Conservation (phyloP, 176 grass and related monocot species). For the Thalia dealbata region DNA sequence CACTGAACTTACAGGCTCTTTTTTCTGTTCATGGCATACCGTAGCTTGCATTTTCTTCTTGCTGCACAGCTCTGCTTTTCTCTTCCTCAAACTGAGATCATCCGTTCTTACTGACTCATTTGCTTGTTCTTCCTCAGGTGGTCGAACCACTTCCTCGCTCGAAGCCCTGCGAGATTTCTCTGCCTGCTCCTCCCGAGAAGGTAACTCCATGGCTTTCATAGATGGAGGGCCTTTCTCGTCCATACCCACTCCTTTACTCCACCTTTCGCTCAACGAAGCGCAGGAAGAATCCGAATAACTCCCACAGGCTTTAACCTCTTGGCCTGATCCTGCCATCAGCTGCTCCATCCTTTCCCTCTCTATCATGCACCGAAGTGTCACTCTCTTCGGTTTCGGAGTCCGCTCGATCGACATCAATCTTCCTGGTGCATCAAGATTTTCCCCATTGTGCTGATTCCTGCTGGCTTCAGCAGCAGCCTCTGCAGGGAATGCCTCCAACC, state of each 20-base stretch:
- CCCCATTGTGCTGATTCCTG: background rate
- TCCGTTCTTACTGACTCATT: conserved; percentile 1
- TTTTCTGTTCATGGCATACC: conserved; percentile 17
- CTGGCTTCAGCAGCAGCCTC: background rate
- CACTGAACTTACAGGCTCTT: background rate
- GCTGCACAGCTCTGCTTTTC: conserved; percentile 15
- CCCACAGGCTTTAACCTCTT: background rate
- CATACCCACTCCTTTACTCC: background rate
- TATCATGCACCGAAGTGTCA: background rate
- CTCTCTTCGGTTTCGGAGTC: background rate
- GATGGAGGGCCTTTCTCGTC: background rate
- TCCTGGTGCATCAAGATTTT: background rate
- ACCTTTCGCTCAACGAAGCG: background rate
- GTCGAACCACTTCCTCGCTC: conserved; percentile 4
- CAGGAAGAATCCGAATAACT: background rate
- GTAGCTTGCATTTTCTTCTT: conserved; percentile 25
- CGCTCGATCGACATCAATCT: background rate
- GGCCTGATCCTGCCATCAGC: conserved; percentile 18
- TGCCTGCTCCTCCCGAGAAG: background rate
- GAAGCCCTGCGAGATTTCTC: conserved; percentile 2
- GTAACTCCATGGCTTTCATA: conserved; percentile 7
- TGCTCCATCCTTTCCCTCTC: background rate
- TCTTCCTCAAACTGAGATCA: conserved; percentile 14
- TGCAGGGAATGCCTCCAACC: conserved; percentile 10
- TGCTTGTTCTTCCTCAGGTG: conserved; percentile 8